Evolutionary conservation across 257 asterid genomes (phyloP).

Genomic region (Misopates orontium): DNA sequence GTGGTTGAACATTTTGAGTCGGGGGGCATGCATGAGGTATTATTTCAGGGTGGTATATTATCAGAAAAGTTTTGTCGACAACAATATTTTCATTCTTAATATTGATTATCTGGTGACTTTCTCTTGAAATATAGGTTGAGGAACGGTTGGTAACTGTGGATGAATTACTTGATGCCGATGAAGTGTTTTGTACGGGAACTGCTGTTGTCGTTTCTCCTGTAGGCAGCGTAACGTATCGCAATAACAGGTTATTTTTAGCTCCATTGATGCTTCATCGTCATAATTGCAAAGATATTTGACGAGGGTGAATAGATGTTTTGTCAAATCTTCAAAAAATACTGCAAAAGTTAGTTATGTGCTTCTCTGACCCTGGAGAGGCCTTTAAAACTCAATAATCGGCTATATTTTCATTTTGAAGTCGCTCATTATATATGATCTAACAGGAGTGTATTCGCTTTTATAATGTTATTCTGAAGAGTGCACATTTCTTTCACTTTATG

Average conservation of each 20-base stretch:
- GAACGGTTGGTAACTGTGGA: conserved; percentile 78
- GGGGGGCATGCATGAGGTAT: background rate
- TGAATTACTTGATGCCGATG: conserved; percentile 96
- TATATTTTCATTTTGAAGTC: no score
- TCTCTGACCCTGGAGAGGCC: no score
- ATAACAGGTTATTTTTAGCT: conserved; percentile 50
- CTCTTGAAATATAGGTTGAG: conserved; percentile 60
- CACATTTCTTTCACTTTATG: background rate
- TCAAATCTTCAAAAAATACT: no score
- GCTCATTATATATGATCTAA: no score
- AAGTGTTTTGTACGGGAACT: conserved; percentile 95
- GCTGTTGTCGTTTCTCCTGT: conserved; percentile 96
- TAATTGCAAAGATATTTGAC: background rate
- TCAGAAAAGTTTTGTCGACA: conserved; percentile 11
- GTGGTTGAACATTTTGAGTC: background rate
- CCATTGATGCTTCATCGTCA: background rate
- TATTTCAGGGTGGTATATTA: background rate
- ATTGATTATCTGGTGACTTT: background rate
- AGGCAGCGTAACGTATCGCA: conserved; percentile 81
- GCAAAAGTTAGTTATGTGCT: no score
- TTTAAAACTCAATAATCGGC: no score
- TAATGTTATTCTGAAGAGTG: no score
- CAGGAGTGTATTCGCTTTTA: no score
- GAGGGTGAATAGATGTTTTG: no score
- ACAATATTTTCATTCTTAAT: no score